Conservation (phyloP, 441 rosid species). For the Dalechampia spathulata region DNA sequence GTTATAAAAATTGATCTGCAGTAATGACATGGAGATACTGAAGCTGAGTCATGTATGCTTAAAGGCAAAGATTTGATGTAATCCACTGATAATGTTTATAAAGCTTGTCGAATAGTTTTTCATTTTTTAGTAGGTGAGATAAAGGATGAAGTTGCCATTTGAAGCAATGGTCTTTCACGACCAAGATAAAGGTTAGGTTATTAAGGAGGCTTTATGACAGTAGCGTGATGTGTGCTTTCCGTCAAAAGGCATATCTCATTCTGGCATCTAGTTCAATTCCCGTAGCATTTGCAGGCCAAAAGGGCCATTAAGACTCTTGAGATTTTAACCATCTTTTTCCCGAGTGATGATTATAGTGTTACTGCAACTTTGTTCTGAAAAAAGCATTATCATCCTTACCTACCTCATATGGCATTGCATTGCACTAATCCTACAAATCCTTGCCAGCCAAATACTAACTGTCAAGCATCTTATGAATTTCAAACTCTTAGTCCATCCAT, state of each 20-base stretch:
- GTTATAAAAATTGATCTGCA: too few relatives aligned
- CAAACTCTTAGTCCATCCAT: conserved; percentile 5
- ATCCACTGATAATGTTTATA: conserved; percentile 17
- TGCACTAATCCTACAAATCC: not conserved
- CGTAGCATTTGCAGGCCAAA: too few relatives aligned
- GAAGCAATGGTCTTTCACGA: conserved; percentile 15
- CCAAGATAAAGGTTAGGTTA: conserved; percentile 10
- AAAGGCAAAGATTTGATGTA: conserved; percentile 24
- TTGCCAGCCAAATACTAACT: conserved; percentile 19
- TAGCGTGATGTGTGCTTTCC: conserved; percentile 23
- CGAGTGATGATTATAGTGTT: not conserved
- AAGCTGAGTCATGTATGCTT: conserved; percentile 21
- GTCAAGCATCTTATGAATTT: conserved; percentile 13
- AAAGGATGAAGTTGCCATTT: conserved; percentile 13
- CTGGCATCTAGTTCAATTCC: conserved; percentile 10
- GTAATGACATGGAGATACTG: too few relatives aligned
- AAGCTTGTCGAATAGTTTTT: conserved; percentile 10
- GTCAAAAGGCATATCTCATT: conserved; percentile 15
- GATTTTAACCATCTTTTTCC: conserved; percentile 1
- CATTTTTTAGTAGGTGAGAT: conserved; percentile 7
- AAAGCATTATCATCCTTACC: not conserved
- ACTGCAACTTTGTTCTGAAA: not conserved
- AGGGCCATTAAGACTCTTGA: not conserved
- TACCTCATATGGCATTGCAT: not conserved
- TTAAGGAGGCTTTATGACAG: conserved; percentile 19